phyloP scores from a whole-genome alignment of 2,329 filamentous ascomycete genomes.

The Podosphaera fusca region DNA sequence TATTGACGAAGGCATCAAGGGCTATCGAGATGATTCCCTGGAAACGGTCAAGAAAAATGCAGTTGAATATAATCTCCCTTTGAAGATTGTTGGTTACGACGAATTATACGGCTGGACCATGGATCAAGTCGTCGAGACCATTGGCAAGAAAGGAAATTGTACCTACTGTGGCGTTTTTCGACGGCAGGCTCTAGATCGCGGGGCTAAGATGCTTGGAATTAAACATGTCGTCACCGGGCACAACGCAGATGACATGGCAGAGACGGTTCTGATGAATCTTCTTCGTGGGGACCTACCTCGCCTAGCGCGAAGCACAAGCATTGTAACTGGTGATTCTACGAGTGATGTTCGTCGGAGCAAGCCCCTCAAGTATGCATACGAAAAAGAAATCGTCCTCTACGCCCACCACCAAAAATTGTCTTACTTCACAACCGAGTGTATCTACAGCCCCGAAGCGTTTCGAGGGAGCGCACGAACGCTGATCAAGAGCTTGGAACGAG shows the following conservation, averaged over 20 bases:
- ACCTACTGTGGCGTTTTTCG: constrained; percentile 96
- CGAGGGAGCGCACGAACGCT: constrained; percentile 72
- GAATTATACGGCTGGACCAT: constrained; percentile 97
- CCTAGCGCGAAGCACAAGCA: constrained; percentile 69
- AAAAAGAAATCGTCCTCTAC: constrained; percentile 97
- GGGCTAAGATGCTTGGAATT: constrained; percentile 68
- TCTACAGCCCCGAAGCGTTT: constrained; percentile 95
- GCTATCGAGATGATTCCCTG: constrained; percentile 84
- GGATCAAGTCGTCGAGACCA: constrained; percentile 90
- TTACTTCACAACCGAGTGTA: constrained; percentile 96
- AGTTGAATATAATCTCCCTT: constrained; percentile 67
- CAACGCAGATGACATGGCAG: constrained; percentile 91
- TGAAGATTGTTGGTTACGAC: constrained; percentile 81
- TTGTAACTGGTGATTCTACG: constrained; percentile 54
- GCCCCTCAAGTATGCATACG: constrained; percentile 92
- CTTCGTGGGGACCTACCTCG: constrained; percentile 74
- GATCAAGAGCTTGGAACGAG: constrained; percentile 86
- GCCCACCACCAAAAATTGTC: constrained; percentile 91
- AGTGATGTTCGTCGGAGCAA: constrained; percentile 90
- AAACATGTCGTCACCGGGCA: constrained; percentile 91
- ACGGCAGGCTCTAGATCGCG: constrained; percentile 78
- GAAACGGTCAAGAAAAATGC: constrained; percentile 94
- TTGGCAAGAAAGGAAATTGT: constrained; percentile 96
- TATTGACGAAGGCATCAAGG: constrained; percentile 93
- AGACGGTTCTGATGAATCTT: constrained; percentile 95